phyloP scores from a whole-genome alignment of 2,329 filamentous ascomycete genomes.

The Dothistroma septosporum region DNA sequence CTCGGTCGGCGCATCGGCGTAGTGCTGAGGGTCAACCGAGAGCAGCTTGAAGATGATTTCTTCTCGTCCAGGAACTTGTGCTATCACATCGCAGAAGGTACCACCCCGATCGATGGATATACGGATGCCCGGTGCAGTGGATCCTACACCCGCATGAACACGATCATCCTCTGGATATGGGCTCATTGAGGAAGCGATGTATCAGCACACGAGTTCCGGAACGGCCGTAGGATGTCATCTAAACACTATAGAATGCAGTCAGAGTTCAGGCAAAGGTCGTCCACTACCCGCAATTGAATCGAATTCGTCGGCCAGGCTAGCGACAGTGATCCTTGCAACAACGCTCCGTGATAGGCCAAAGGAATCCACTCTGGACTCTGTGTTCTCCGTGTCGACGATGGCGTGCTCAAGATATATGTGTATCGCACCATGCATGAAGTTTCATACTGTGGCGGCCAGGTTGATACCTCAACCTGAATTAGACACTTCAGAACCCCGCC shows the following conservation, averaged over 20 bases:
- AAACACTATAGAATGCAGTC: background rate
- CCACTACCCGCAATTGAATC: background rate
- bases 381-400: background rate
- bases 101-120: no score
- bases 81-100: slow-evolving; percentile 8
- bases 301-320: background rate
- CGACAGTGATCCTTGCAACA: background rate
- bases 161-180: background rate
- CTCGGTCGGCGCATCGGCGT: slow-evolving; percentile 33
- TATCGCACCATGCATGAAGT: background rate
- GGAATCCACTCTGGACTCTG: background rate
- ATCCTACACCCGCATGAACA: background rate
- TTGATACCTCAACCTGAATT: background rate
- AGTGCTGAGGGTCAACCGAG: slow-evolving; percentile 30
- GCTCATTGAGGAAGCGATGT: background rate
- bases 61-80: slow-evolving; percentile 18
- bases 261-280: background rate
- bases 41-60: slow-evolving; percentile 34
- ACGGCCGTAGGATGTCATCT: no score
- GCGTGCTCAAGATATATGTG: background rate
- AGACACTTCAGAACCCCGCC: background rate
- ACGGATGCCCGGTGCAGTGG: background rate
- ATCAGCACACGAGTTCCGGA: background rate
- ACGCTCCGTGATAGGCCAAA: background rate
- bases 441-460: background rate